Base-by-base conservation (phyloP, 2,329 filamentous ascomycete species). In the Graphilbum ipis-grandicollis region DNA sequence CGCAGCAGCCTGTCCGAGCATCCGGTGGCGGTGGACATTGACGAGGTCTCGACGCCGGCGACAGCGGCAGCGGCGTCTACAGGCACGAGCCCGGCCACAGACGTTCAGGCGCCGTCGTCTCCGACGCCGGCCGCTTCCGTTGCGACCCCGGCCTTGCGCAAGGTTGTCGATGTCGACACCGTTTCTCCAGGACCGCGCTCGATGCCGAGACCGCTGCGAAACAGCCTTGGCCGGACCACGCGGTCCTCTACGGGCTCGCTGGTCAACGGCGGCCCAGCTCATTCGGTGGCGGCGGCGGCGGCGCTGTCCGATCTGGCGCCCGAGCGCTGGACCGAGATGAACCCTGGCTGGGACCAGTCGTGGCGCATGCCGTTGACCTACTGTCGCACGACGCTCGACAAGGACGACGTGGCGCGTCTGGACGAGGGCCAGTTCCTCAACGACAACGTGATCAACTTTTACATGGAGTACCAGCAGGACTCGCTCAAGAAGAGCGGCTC, bases 391-490 rank as follows among this genome's bases (percentile, higher is more conserved):
- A 72, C 67, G 1, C 72, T 90, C 2, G 71, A 81, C 39, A 73
- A 68, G 42, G 61, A 68, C n/a, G 83, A 90, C 49, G 74, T 96
- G 25, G 58, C 66, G 17, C 68, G 83, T 31, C 66, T 98, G 3
- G 77, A 93, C 41, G 81, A 92, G 43, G 81, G 76, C 12, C 71
- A 93, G 46, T 93, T 80, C 41, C 58, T 98, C 31, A 98, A 98
- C 51, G 90, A 98, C 58, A 93, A 84, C 49, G 60, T 98, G 21
- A 80, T 98, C 46, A 75, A 72, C 35, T 94, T 94, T 52, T 93
- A 92, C 50, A 63, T 93, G 38, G 75, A 79, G 22, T 81, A 75
- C 46, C 59, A 88, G 6, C 75, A 86, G 49, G 59, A 68, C 39
- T 56, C 67, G 31, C 54, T 79, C 26, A 66, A 73, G 43, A 55